Evolutionary conservation across 352 stramenopile genomes (phyloP).

Genomic region (Aphanomyces invadans): DNA sequence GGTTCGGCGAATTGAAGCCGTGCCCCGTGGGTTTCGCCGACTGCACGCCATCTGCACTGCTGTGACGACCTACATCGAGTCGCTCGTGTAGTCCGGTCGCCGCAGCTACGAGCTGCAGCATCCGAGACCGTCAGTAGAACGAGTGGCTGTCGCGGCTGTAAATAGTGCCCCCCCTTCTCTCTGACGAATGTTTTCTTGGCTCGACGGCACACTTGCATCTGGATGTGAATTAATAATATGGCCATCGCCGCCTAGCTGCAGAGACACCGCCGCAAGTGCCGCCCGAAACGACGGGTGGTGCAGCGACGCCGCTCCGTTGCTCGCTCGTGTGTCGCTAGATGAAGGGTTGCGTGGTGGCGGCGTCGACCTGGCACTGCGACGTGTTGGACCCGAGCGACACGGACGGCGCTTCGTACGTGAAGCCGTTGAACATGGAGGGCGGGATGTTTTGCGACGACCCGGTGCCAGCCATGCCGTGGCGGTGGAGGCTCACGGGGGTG

Average conservation of each 20-base stretch:
- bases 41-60: conserved; percentile 1
- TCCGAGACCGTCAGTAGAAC: not conserved
- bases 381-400: conserved; percentile 81
- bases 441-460: conserved; percentile 41
- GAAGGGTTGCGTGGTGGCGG: conserved; percentile 9
- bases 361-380: conserved; percentile 78
- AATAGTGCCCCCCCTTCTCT: no score
- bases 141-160: no score
- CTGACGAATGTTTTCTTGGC: no score
- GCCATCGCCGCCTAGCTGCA: no score
- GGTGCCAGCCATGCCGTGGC: no score
- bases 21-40: conserved; percentile 8
- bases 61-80: conserved; percentile 11
- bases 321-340: no score
- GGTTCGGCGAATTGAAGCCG: not conserved
- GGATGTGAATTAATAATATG: not conserved
- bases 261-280: no score
- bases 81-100: not conserved
- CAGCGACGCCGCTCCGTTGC: no score
- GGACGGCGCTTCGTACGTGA: conserved; percentile 79
- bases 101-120: not conserved
- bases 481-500: conserved; percentile 67
- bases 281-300: no score
- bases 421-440: conserved; percentile 80
- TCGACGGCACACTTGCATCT: no score